Percentiles rank a stretch among this genome's conserved stretches.
Conservation (phyloP, 2,329 filamentous ascomycete species). For the Paracoccidioides lutzii region DNA sequence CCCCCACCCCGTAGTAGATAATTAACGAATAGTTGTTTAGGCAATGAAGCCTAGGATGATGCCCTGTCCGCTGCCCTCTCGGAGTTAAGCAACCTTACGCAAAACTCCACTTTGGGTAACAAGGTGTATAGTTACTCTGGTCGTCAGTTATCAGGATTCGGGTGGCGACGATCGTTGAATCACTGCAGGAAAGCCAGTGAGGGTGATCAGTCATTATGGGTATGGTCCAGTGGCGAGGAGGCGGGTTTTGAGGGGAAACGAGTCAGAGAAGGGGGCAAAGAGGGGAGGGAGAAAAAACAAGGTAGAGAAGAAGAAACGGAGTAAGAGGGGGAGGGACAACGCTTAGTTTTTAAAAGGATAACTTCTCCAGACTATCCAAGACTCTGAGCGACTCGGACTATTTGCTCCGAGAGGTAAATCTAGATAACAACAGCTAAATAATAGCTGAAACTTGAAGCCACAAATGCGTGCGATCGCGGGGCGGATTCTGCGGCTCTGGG, state of each 20-base stretch:
- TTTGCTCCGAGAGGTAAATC: neutral
- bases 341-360: neutral
- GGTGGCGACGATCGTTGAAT: neutral
- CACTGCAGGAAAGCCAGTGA: neutral
- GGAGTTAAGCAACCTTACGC: neutral
- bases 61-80: too few relatives aligned
- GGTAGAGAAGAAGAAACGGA: neutral
- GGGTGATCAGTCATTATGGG: neutral
- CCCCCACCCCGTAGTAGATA: neutral
- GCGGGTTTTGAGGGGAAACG: neutral
- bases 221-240: neutral
- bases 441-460: neutral
- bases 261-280: neutral
- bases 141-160: neutral
- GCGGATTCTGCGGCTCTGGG: neutral
- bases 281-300: neutral
- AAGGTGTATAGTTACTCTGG: neutral
- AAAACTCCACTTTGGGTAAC: neutral
- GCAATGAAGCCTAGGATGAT: neutral
- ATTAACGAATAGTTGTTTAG: neutral
- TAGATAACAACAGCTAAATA: neutral
- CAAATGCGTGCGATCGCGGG: neutral
- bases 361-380: neutral
- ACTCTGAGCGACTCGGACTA: neutral
- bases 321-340: neutral